Conservation (phyloP, 768 basidiomycete genomes). For the Serpula lacrymans region DNA sequence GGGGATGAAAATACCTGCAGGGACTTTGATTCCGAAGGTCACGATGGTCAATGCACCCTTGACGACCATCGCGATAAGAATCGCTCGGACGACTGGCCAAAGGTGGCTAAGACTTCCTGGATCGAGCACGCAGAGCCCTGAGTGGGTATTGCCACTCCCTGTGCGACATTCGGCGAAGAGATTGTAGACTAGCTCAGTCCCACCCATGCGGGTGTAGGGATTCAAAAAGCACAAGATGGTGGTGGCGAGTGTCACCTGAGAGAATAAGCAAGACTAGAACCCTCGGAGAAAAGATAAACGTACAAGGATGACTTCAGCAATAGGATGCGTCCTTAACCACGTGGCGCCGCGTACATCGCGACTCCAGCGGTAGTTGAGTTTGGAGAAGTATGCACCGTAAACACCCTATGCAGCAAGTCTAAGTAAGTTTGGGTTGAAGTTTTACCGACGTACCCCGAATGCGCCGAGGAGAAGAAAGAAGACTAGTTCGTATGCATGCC, state of each 20-base stretch:
- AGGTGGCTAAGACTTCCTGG: conserved; percentile 53
- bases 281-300: conserved; percentile 18
- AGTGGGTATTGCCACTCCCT: conserved; percentile 51
- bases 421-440: conserved; percentile 4
- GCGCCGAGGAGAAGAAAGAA: conserved; percentile 84
- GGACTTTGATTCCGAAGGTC: conserved; percentile 90
- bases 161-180: conserved; percentile 84
- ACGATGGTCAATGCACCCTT: conserved; percentile 80
- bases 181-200: conserved; percentile 91
- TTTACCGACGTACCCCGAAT: conserved; percentile 64
- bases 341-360: conserved; percentile 77
- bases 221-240: conserved; percentile 80
- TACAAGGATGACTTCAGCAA: conserved; percentile 81
- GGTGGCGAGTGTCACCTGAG: conserved; percentile 75
- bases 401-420: conserved; percentile 56
- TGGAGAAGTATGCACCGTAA: conserved; percentile 92
- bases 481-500: conserved; percentile 86
- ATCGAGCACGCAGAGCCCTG: conserved; percentile 69
- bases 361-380: conserved; percentile 87
- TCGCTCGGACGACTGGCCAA: conserved; percentile 58
- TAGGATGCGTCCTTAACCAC: conserved; percentile 76
- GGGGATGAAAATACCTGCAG: conserved; percentile 96
- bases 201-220: conserved; percentile 89
- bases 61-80: conserved; percentile 76
- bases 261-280: conserved; percentile 9